Evolutionary conservation across 2,329 filamentous ascomycete species (phyloP), one percentile per base, ranked within the genome.

Genomic region (Penicillium sclerotiorum): DNA sequence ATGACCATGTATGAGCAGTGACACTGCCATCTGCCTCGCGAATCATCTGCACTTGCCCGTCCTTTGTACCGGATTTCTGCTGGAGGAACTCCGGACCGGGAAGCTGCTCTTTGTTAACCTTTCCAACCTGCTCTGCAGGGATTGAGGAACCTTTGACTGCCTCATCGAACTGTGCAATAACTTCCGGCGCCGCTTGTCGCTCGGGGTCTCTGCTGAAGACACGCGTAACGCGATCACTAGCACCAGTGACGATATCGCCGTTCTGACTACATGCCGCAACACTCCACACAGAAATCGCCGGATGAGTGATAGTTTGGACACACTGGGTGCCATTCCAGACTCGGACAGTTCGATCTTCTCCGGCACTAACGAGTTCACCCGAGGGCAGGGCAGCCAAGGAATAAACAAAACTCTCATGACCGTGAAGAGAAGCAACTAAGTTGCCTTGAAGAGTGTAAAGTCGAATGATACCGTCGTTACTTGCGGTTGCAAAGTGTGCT

Each of bases 371-470:
- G 23, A 99, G 78, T 66, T 96, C 91, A 5, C 93, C 93, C 0
- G 88, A 86, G 0, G 93, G 89, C 8, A 95, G 75, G 18, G 82
- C 80, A 1, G 88, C 80, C 12, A 99, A 75, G 6, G 89, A 88
- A 71, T 99, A 99, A 50, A 99, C 94, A 68, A 96, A 99, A 66
- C 87, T 95, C 49, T 95, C 91, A 63, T 99, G 95, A 0, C 93
- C 94, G 52, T 86, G 82, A 3, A 99, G 78, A 68, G 92, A 86
- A 8, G 81, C 87, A 9, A 96, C 78, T 50, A 89, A 81, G 42
- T 86, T 78, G 0, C 94, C 94, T 45, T 87, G 83, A 21, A 95
- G 66, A 28, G 87, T 94, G 88, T 92, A 99, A 4, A 97, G 72
- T 38, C 92, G 84, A 54, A 99, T 88, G 17, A 92, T 77, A 22